phyloP scores from a whole-genome alignment of 495 filamentous ascomycete species.

The Aspergillus heteromorphus region DNA sequence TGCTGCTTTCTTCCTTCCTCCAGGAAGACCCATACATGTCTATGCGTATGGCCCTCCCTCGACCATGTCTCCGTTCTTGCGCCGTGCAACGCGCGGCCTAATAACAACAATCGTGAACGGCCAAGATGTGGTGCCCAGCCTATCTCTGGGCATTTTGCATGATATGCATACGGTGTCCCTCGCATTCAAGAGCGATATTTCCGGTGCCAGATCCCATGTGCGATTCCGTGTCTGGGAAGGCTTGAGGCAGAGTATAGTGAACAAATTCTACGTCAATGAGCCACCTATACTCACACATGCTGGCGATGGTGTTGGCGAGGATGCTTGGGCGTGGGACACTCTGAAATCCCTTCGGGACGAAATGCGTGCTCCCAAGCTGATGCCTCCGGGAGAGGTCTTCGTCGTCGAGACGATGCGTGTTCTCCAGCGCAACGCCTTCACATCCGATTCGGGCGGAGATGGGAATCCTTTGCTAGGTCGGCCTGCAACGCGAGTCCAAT shows the following conservation, averaged over 20 bases:
- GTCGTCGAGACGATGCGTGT: constrained; percentile 60
- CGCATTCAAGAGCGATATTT: constrained; percentile 66
- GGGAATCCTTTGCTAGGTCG: constrained; percentile 46
- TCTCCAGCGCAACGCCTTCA: constrained; percentile 54
- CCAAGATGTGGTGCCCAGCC: constrained; percentile 65
- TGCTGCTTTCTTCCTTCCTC: constrained; percentile 48
- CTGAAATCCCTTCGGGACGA: constrained; percentile 60
- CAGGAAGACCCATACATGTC: constrained; percentile 66
- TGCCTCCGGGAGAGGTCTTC: constrained; percentile 75
- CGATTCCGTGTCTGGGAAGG: constrained; percentile 60
- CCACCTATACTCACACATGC: constrained; percentile 38
- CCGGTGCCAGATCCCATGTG: constrained; percentile 59
- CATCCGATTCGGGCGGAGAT: constrained; percentile 24
- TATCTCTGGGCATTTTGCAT: constrained; percentile 69
- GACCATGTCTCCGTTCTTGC: constrained; percentile 66
- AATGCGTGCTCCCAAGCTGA: constrained; percentile 65
- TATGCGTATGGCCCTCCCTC: constrained; percentile 76
- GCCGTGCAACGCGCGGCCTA: constrained; percentile 65
- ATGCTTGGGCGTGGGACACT: constrained; percentile 66
- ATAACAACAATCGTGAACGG: constrained; percentile 72
- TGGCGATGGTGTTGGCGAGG: constrained; percentile 51
- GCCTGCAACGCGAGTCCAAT: constrained; percentile 59
- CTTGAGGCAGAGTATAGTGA: constrained; percentile 43
- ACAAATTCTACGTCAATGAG: constrained; percentile 45
- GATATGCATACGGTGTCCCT: constrained; percentile 68